Conservation (phyloP, 2,329 filamentous ascomycete genomes). For the Penicillium sp. region DNA sequence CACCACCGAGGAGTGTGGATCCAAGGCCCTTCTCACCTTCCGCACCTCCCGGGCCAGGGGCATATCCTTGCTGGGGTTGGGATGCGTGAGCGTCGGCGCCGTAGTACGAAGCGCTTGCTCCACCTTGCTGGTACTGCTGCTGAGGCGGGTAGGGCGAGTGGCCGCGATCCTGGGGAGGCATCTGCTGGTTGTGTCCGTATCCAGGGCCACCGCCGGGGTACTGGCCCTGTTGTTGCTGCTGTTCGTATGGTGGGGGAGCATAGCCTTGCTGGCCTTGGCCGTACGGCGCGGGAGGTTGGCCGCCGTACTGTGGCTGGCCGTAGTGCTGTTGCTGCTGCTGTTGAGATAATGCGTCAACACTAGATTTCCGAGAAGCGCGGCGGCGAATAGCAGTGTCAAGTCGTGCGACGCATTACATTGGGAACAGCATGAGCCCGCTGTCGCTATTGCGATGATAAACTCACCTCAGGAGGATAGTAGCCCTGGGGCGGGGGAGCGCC, state of each 20-base stretch:
- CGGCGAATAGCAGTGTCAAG: neutral
- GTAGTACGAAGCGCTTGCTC: constrained; percentile 38
- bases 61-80: constrained; percentile 25
- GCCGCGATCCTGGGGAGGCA: constrained; percentile 29
- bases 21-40: constrained; percentile 25
- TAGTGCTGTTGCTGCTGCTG: constrained; percentile 22
- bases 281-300: constrained; percentile 23
- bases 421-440: no score
- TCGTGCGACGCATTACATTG: neutral
- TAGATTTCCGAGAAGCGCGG: neutral
- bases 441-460: constrained; percentile 1
- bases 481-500: constrained; percentile 23
- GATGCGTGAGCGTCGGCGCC: constrained; percentile 15
- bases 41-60: constrained; percentile 19
- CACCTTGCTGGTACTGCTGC: constrained; percentile 24
- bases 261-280: constrained; percentile 11
- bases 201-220: constrained; percentile 20
- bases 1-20: constrained; percentile 25
- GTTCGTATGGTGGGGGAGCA: constrained; percentile 18
- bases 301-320: constrained; percentile 16
- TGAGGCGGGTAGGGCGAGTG: constrained; percentile 31
- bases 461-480: constrained; percentile 32
- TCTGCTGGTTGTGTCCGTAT: constrained; percentile 27
- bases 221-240: constrained; percentile 16
- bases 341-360: neutral